Conservation (phyloP, 768 basidiomycete species). For the Suillus subaureus region DNA sequence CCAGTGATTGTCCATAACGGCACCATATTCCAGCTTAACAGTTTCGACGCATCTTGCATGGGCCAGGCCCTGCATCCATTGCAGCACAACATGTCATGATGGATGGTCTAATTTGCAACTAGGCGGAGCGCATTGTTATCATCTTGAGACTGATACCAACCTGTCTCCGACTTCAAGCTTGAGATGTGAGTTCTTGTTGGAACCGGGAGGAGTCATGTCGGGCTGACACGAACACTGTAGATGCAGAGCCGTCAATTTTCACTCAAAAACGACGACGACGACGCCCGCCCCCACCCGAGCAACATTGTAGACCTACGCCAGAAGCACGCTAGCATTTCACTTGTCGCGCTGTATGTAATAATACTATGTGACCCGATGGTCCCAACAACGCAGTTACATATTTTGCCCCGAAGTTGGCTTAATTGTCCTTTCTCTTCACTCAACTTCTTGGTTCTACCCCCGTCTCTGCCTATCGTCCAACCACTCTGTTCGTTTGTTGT, state of each 20-base stretch:
- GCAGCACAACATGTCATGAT: neutral
- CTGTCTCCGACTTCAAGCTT: neutral
- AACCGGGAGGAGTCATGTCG: neutral
- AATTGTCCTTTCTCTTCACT: neutral
- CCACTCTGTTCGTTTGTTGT: conserved; percentile 14
- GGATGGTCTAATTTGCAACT: neutral
- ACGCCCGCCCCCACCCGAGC: neutral
- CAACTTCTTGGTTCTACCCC: neutral
- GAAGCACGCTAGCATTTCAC: neutral
- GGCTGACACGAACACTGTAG: neutral
- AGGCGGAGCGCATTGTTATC: neutral
- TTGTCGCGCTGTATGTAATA: neutral
- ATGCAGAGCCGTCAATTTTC: neutral
- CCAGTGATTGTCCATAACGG: neutral
- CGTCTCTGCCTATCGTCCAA: conserved; percentile 16
- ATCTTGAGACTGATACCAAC: neutral
- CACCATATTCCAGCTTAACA: neutral
- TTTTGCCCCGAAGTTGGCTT: neutral
- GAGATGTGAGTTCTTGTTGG: neutral
- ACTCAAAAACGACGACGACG: neutral
- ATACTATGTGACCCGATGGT: neutral
- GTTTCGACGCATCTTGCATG: neutral
- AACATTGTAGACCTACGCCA: neutral
- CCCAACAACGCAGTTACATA: neutral
- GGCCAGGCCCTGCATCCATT: neutral